These are phyloP conservation scores for Isochrysis galbana DNA, from an alignment of 78 protist genomes.

Conservation along the genomic window DNA sequence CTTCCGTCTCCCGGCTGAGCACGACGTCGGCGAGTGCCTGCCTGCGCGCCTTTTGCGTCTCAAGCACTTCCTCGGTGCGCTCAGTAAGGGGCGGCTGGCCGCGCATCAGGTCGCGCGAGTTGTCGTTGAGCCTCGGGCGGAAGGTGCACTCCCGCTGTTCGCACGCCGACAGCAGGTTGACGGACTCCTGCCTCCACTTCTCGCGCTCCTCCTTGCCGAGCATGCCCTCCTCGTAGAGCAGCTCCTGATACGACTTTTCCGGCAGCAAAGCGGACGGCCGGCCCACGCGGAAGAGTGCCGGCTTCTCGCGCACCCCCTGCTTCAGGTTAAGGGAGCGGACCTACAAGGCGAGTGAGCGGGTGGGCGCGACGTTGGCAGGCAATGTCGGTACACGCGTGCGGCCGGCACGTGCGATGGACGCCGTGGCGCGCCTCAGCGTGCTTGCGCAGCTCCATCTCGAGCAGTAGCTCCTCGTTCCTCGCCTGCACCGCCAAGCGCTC, in stretches of 20 bases:
- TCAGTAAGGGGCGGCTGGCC: not conserved
- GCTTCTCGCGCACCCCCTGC: not conserved
- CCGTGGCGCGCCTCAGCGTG: not conserved
- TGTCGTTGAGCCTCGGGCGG: not conserved
- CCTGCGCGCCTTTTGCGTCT: not conserved
- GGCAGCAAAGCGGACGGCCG: not conserved
- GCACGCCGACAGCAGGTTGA: not conserved
- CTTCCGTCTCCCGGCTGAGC: no score
- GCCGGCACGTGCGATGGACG: no score
- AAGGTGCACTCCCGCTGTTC: not conserved
- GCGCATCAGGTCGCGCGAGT: not conserved
- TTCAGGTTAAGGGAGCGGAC: not conserved
- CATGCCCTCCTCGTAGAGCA: conserved; percentile 1
- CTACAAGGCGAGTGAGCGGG: no score
- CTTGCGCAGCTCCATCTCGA: not conserved
- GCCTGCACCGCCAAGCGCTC: not conserved
- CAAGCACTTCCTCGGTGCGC: not conserved
- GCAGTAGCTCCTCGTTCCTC: not conserved
- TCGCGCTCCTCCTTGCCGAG: not conserved
- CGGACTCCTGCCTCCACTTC: not conserved
- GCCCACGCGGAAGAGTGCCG: not conserved
- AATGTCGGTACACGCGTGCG: no score
- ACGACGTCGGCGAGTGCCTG: not conserved
- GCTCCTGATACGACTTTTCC: not conserved
- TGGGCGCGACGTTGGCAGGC: no score